Conservation (phyloP, 805 yeast genomes). For the Suhomyces xylopsoci region DNA sequence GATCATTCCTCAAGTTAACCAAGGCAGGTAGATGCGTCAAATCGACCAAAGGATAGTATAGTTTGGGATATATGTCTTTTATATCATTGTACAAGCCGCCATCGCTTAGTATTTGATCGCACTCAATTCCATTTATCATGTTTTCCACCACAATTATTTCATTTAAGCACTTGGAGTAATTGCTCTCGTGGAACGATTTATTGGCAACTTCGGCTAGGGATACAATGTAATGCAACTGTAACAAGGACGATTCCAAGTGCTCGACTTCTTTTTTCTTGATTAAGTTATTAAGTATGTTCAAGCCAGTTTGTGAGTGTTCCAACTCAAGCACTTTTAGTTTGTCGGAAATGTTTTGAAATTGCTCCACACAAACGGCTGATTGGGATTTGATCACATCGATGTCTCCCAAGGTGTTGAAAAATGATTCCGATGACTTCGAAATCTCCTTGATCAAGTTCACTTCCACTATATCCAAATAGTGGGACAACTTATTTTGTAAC, state of each 20-base stretch:
- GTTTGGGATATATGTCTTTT: constrained; percentile 16
- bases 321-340: constrained; percentile 47
- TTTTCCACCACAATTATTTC: constrained; percentile 55
- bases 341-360: constrained; percentile 44
- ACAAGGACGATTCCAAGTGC: constrained; percentile 57
- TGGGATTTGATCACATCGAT: constrained; percentile 59
- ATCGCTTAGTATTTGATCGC: constrained; percentile 13
- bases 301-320: constrained; percentile 49
- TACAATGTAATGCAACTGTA: constrained; percentile 46
- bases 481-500: constrained; percentile 74
- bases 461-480: constrained; percentile 83
- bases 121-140: constrained; percentile 49
- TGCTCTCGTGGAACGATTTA: constrained; percentile 39
- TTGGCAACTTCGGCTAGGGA: constrained; percentile 33
- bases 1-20: constrained; percentile 45
- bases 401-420: constrained; percentile 81
- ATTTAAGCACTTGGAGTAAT: constrained; percentile 54
- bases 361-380: constrained; percentile 49
- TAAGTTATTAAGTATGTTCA: constrained; percentile 47
- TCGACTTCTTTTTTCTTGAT: constrained; percentile 58
- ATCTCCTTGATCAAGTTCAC: constrained; percentile 77
- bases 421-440: constrained; percentile 77
- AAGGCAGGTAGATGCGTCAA: constrained; percentile 51
- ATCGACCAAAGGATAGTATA: constrained; percentile 35
- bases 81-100: constrained; percentile 8